Evolutionary conservation across 108 stramenopile species (phyloP), one percentile per base, ranked within the genome.

Genomic region (Chaetoceros muelleri): DNA sequence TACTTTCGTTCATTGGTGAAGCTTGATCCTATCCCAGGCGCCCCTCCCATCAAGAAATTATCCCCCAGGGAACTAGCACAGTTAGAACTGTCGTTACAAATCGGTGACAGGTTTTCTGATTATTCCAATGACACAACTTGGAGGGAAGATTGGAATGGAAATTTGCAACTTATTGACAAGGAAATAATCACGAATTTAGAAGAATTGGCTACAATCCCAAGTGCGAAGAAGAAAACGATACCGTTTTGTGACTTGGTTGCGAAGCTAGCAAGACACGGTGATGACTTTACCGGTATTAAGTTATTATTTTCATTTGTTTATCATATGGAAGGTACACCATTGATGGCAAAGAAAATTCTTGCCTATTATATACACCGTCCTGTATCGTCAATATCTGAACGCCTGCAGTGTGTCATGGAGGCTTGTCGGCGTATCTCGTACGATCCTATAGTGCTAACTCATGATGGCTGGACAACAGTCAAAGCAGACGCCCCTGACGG

Each of bases 391-490:
- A 25, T 44, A 3, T 47, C 73, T 31, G 61, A 71, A 31, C 63
- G 72, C 18, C 56, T 64, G 25, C 66, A 67, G 2, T 62, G 53
- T 30, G 71, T 71, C 21, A 28, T 72, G 21, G 53, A 72, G 17
- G 82, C 80, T 5, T 48, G 81, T 17, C 55, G 64, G 20, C 62
- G 85, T 20, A 70, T 76, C 2, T 79, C 80, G 23, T 87, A 81
- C 44, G 85, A 91, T 55, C 85, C 90, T 1, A 44, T 60, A 8
- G 90, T 91, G 26, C 69, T 91, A 5, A 66, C 64, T 22, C 67
- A 91, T 48, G 90, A 91, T 77, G 85, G 90, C 1, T 91, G 90
- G 90, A 83, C 73, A 2, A 91, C 83, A 0, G 58, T 57, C 13
- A 80, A 81, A 55, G 64, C 76, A 18, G 54, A 57, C 2, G 72